Conservation (phyloP, 2,329 filamentous ascomycete species). For the Talaromyces albobiverticillius region DNA sequence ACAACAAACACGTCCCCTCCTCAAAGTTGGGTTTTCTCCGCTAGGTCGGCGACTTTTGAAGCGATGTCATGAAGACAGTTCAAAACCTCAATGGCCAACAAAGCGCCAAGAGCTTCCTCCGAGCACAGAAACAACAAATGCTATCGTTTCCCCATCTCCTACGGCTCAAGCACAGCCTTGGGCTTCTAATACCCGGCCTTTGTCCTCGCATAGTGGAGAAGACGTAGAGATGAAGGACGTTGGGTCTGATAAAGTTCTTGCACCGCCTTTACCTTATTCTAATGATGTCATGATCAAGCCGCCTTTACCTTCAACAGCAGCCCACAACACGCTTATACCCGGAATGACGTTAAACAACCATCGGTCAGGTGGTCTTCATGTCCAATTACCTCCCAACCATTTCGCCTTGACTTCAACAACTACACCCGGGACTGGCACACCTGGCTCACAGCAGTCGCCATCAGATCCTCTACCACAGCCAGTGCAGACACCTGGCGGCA, state of each 20-base stretch:
- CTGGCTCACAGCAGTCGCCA: conserved; percentile 28
- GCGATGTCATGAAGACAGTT: conserved; percentile 40
- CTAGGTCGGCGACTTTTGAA: conserved; percentile 42
- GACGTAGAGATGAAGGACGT: conserved; percentile 51
- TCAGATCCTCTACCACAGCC: conserved; percentile 26
- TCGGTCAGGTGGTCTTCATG: conserved; percentile 22
- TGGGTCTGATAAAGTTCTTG: conserved; percentile 22
- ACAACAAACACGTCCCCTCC: conserved; percentile 39
- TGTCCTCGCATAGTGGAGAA: conserved; percentile 9
- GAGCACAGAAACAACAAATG: conserved; percentile 9
- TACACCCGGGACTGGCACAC: conserved; percentile 28
- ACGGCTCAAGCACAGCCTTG: neutral
- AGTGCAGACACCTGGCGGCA: conserved; percentile 25
- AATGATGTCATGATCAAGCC: conserved; percentile 15
- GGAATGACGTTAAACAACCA: conserved; percentile 17
- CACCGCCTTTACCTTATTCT: conserved; percentile 18
- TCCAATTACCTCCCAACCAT: conserved; percentile 26
- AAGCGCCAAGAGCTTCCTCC: conserved; percentile 21
- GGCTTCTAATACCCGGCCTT: neutral
- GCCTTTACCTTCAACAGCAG: conserved; percentile 32
- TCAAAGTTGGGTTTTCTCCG: conserved; percentile 32
- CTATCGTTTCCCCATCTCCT: neutral
- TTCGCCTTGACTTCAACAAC: conserved; percentile 21
- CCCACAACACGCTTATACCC: conserved; percentile 34
- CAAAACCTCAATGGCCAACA: conserved; percentile 30